A percentile compares a stretch with the other conserved stretches of the same genome.
Conservation (phyloP, 1,284 basidiomycete genomes). For the Ganoderma boninense region DNA sequence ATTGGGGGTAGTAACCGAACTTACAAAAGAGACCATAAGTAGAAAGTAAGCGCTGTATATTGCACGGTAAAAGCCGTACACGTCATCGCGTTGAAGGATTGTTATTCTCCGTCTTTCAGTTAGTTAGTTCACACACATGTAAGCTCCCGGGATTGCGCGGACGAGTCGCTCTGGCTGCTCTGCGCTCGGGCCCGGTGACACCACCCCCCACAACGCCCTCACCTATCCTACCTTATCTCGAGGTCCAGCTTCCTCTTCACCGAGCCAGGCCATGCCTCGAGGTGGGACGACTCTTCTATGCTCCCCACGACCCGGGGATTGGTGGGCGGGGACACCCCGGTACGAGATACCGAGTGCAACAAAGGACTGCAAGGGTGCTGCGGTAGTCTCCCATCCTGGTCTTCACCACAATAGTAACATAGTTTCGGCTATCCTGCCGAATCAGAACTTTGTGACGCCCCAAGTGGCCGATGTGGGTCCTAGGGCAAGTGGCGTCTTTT, state of each 20-base stretch:
- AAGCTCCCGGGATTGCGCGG: constrained; percentile 5
- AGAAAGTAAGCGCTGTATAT: neutral
- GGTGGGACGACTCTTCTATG: constrained; percentile 8
- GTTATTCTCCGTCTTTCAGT: neutral
- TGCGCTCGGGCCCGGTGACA: constrained; percentile 13
- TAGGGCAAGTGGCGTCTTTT: constrained; percentile 25
- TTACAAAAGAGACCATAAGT: neutral
- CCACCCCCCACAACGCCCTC: constrained; percentile 10
- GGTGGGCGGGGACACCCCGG: constrained; percentile 11
- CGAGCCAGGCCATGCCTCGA: constrained; percentile 8
- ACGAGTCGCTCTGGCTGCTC: neutral
- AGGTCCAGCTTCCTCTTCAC: neutral
- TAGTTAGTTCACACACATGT: constrained; percentile 1
- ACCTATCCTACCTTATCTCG: constrained; percentile 10
- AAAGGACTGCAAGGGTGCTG: constrained; percentile 26
- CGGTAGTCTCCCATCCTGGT: constrained; percentile 14
- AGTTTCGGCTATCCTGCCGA: constrained; percentile 1
- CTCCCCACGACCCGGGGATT: constrained; percentile 6
- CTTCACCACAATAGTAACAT: constrained; percentile 18
- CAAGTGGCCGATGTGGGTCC: neutral
- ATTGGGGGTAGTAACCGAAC: neutral
- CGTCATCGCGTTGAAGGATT: neutral
- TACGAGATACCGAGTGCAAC: constrained; percentile 10
- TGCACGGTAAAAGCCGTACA: neutral
- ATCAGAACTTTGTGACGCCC: constrained; percentile 11